Evolutionary conservation across 2,329 filamentous ascomycete genomes (phyloP).

Genomic region (Scedosporium aurantiacum): DNA sequence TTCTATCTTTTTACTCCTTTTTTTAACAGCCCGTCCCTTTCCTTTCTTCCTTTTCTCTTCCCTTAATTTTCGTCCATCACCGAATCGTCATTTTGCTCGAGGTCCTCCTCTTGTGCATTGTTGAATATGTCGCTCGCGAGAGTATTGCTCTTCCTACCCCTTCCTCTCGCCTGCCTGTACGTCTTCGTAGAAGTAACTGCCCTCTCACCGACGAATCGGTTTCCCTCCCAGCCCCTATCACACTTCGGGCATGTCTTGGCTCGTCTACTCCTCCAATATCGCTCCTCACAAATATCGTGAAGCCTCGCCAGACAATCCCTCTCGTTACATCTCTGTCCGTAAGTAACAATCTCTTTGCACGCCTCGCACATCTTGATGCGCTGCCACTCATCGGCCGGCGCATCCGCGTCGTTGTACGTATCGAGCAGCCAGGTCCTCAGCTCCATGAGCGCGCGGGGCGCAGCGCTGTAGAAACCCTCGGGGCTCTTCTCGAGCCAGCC

Average conservation of each 20-base stretch:
- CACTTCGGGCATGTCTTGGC: conserved; percentile 56
- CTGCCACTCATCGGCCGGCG: conserved; percentile 50
- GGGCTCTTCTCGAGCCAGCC: conserved; percentile 74
- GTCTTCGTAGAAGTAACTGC: conserved; percentile 44
- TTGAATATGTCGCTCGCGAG: conserved; percentile 6
- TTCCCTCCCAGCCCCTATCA: conserved; percentile 35
- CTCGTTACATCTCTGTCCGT: conserved; percentile 66
- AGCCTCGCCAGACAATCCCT: conserved; percentile 57
- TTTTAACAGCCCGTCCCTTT: background rate
- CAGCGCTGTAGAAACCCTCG: conserved; percentile 63
- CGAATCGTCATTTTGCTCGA: conserved; percentile 12
- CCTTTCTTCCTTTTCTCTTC: background rate
- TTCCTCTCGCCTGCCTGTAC: conserved; percentile 27
- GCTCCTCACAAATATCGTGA: conserved; percentile 65
- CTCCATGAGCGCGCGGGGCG: conserved; percentile 73
- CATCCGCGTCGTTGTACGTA: conserved; percentile 71
- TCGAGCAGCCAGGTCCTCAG: conserved; percentile 73
- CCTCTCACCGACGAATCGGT: conserved; percentile 43
- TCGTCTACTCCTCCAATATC: conserved; percentile 58
- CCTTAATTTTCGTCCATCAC: background rate
- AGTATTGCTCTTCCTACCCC: conserved; percentile 12
- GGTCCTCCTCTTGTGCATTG: conserved; percentile 9
- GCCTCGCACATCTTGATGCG: conserved; percentile 79
- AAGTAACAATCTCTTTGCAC: conserved; percentile 81
- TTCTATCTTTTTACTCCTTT: conserved; percentile 5